Evolutionary conservation across 2,329 filamentous ascomycete genomes (phyloP).

Genomic region (Fusarium euwallaceae): DNA sequence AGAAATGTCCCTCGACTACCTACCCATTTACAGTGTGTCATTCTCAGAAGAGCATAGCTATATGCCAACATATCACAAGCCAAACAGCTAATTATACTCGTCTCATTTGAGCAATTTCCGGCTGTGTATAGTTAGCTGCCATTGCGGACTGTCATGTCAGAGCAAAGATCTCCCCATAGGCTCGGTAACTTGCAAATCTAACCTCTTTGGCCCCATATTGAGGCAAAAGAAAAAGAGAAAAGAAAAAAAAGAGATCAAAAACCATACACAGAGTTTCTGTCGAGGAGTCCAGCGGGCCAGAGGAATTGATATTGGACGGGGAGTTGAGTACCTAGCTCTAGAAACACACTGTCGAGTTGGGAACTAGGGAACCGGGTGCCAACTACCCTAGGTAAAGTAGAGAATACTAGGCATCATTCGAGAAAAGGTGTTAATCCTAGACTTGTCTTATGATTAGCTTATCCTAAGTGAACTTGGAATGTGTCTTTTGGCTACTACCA

Average conservation of each 20-base stretch:
- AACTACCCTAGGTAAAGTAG: background rate
- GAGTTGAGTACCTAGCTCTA: constrained; percentile 50
- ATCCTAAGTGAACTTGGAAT: background rate
- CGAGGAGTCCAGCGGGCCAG: constrained; percentile 18
- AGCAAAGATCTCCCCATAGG: constrained; percentile 53
- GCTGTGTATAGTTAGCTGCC: constrained; percentile 46
- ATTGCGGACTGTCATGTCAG: constrained; percentile 54
- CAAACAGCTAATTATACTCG: constrained; percentile 23
- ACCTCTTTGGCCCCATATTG: constrained; percentile 37
- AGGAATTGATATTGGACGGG: constrained; percentile 46
- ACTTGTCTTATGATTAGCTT: background rate
- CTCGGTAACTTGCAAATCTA: constrained; percentile 46
- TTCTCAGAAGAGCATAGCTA: constrained; percentile 17
- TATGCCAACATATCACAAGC: constrained; percentile 26
- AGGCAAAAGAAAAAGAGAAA: constrained; percentile 20
- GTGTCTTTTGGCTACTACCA: background rate
- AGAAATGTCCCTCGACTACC: constrained; percentile 13
- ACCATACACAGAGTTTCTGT: constrained; percentile 35
- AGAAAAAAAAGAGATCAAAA: background rate
- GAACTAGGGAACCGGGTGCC: constrained; percentile 46
- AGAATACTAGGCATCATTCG: background rate
- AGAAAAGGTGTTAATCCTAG: background rate
- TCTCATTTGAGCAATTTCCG: constrained; percentile 32
- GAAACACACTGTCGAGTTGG: constrained; percentile 49
- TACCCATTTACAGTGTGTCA: constrained; percentile 9